A percentile compares a stretch with the other conserved stretches of the same genome.
These are phyloP conservation scores for Flaveria bidentis DNA, from an alignment of 129 eudicot species.

Conservation along the genomic window DNA sequence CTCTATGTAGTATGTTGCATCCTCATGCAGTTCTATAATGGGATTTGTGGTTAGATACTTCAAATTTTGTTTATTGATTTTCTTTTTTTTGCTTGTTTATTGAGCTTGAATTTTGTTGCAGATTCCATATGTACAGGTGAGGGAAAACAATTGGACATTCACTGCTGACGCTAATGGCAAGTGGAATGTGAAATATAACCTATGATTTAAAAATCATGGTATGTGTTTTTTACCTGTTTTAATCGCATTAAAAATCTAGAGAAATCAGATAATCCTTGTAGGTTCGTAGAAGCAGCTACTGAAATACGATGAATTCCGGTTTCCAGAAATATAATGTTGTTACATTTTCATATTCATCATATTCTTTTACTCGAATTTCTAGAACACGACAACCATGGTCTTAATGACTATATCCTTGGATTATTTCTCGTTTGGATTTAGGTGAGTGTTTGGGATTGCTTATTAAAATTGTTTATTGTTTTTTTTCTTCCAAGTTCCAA, in stretches of 20 bases:
- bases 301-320: slow-evolving; percentile 23
- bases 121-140: slow-evolving; percentile 79
- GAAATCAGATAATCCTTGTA: slow-evolving; percentile 23
- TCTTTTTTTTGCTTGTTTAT: neutral
- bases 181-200: slow-evolving; percentile 91
- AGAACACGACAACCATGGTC: too few species aligned
- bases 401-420: too few species aligned
- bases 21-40: neutral
- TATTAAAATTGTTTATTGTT: neutral
- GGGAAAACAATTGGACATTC: slow-evolving; percentile 91
- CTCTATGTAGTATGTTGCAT: neutral
- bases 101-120: slow-evolving; percentile 36
- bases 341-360: neutral
- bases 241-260: slow-evolving; percentile 16
- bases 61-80: neutral
- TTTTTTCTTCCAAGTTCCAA: neutral
- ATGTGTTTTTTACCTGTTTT: neutral
- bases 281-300: slow-evolving; percentile 35
- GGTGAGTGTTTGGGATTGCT: neutral
- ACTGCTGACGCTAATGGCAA: slow-evolving; percentile 64
- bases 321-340: slow-evolving; percentile 19
- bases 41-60: neutral
- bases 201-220: slow-evolving; percentile 38
- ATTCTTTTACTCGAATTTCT: neutral
- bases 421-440: neutral